Evolutionary conservation across 2,329 filamentous ascomycete genomes (phyloP).

Genomic region (Ascochyta clinopodiicola): DNA sequence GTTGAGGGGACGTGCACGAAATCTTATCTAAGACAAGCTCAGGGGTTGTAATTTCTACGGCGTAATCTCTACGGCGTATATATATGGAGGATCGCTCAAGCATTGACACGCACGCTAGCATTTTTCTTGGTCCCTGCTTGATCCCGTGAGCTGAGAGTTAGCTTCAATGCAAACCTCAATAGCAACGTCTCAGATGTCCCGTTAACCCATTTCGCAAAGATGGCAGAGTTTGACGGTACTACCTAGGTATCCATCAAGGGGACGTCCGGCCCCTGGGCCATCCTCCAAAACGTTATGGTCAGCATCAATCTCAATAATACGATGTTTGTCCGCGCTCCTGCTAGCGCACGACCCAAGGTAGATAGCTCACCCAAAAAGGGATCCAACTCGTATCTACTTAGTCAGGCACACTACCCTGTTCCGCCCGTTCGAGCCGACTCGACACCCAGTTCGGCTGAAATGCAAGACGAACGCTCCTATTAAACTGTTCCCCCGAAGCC

Average conservation of each 20-base stretch:
- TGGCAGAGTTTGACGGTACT: slow-evolving; percentile 24
- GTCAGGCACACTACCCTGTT: slow-evolving; percentile 30
- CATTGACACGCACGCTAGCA: slow-evolving; percentile 29
- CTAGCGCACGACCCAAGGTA: slow-evolving; percentile 27
- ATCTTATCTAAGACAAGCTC: slow-evolving; percentile 29
- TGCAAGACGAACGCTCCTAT: slow-evolving; percentile 26
- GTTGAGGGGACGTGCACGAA: slow-evolving; percentile 23
- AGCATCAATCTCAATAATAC: slow-evolving; percentile 26
- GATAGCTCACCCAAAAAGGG: slow-evolving; percentile 28
- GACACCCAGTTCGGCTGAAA: slow-evolving; percentile 21
- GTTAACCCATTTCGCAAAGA: slow-evolving; percentile 26
- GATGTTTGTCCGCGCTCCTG: slow-evolving; percentile 24
- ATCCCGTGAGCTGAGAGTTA: slow-evolving; percentile 23
- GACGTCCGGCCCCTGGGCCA: slow-evolving; percentile 21
- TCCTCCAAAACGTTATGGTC: slow-evolving; percentile 22
- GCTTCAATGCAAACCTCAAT: slow-evolving; percentile 24
- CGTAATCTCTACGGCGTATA: slow-evolving; percentile 8
- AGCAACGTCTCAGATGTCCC: slow-evolving; percentile 22
- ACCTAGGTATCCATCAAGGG: slow-evolving; percentile 20
- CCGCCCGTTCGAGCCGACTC: slow-evolving; percentile 22
- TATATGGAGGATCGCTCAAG: slow-evolving; percentile 17
- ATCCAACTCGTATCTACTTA: slow-evolving; percentile 25
- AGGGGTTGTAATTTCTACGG: slow-evolving; percentile 8
- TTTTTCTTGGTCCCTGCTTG: slow-evolving; percentile 25
- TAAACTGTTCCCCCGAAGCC: slow-evolving; percentile 26